Conservation (phyloP, 2,329 filamentous ascomycete species). For the Calonectria ilicicola region DNA sequence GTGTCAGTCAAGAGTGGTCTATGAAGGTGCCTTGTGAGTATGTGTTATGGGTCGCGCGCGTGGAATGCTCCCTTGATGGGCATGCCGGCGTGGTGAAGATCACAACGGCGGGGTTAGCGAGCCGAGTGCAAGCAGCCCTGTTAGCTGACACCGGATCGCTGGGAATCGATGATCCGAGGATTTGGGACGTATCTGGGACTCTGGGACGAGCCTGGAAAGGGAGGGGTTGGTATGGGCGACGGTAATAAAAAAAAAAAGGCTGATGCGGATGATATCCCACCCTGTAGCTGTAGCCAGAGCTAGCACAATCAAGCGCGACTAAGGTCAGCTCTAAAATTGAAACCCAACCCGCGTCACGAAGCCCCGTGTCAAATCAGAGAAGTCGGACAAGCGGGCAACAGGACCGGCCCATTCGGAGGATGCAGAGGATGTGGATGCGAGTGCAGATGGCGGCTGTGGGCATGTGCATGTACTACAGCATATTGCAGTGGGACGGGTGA, state of each 20-base stretch:
- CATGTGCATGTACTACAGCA: not conserved
- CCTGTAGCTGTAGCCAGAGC: not conserved
- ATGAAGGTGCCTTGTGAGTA: not conserved
- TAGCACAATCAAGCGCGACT: not conserved
- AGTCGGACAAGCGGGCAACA: not conserved
- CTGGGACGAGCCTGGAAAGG: not conserved
- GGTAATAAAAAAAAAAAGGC: constrained; percentile 7
- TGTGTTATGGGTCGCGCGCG: not conserved
- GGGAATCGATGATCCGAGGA: constrained; percentile 17
- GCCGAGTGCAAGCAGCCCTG: constrained; percentile 9
- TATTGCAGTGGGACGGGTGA: not conserved
- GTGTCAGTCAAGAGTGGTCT: not conserved
- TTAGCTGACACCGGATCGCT: constrained; percentile 13
- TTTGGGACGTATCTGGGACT: not conserved
- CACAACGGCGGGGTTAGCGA: not conserved
- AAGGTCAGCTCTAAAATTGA: constrained; percentile 7
- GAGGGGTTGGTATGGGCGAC: constrained; percentile 1
- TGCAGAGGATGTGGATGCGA: constrained; percentile 12
- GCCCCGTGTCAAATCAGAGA: constrained; percentile 2
- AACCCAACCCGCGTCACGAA: not conserved
- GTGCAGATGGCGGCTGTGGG: not conserved
- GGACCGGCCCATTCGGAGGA: constrained; percentile 2
- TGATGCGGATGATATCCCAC: not conserved
- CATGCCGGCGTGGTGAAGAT: not conserved
- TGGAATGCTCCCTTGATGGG: not conserved